Evolutionary conservation across 2,329 filamentous ascomycete genomes (phyloP), one percentile per base, ranked within the genome.

Genomic region (Exophiala lecanii-corni): DNA sequence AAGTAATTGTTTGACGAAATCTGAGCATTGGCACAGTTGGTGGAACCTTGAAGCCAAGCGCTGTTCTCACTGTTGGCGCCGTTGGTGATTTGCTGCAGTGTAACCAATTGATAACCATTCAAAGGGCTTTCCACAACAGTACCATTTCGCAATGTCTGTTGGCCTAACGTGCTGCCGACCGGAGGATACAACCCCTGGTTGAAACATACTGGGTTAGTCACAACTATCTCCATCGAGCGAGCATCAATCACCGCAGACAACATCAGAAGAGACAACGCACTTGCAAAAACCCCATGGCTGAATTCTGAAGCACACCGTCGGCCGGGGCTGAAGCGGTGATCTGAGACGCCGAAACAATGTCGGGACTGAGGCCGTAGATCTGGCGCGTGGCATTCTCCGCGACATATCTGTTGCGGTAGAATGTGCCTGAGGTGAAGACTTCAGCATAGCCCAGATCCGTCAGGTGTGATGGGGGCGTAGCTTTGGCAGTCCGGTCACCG

Each of bases 101-200:
- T 85, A 54, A 94, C 83, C 49, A 92, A 78, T 65, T 96, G 89
- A 62, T 89, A 94, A 18, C 89, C 89, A 48, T 78, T 72, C 58
- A 94, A 67, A 0, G 89, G 88, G 1, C 80, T 70, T 44, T 79
- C 68, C 9, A 89, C 70, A 3, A 66, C 69, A 16, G 76, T 77
- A 37, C 84, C 84, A 63, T 94, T 89, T 56, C 78, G 78, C 30
- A 95, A 75, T 2, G 70, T 79, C 65, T 86, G 74, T 25, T 72
- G 66, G 7, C 73, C 71, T 2, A 68, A 60, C 4, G 65, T 60
- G 2, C 55, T 59, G 43, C 79, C 79, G 1, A 82, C 78, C 1
- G 89, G 87, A 7, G 89, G 89, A 61, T 95, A 96, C 15, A 96
- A 73, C 20, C 81, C 88, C 67, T 95, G 89, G n/a, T n/a, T n/a